phyloP scores from a whole-genome alignment of 2,329 filamentous ascomycete genomes.

The Emericellopsis cladophorae region DNA sequence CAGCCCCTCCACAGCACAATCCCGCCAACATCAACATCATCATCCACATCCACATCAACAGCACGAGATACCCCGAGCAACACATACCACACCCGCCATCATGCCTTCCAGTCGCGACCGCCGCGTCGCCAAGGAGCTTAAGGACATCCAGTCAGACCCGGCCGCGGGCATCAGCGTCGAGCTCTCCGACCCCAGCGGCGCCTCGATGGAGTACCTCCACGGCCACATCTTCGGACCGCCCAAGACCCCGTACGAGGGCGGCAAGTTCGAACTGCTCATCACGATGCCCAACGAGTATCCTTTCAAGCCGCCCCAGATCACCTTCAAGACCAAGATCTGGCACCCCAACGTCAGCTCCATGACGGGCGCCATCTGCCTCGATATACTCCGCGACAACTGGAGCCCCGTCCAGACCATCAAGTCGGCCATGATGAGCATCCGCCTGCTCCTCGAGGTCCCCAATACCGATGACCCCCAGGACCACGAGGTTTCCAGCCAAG shows the following conservation, averaged over 20 bases:
- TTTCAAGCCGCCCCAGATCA: constrained; percentile 85
- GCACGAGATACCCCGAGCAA: neutral
- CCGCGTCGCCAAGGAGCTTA: constrained; percentile 62
- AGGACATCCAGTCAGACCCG: constrained; percentile 60
- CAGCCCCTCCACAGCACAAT: neutral
- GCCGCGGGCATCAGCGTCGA: constrained; percentile 64
- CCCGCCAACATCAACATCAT: neutral
- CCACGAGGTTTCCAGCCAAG: constrained; percentile 85
- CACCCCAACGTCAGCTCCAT: constrained; percentile 94
- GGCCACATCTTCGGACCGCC: constrained; percentile 79
- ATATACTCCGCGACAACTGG: constrained; percentile 83
- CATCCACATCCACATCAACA: neutral
- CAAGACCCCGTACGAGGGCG: constrained; percentile 86
- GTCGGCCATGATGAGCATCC: constrained; percentile 82
- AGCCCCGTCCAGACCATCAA: constrained; percentile 95
- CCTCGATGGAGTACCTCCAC: constrained; percentile 63
- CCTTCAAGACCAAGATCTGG: constrained; percentile 88
- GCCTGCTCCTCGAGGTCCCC: constrained; percentile 83
- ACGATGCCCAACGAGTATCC: constrained; percentile 81
- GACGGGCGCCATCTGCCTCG: constrained; percentile 91
- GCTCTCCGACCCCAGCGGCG: constrained; percentile 44
- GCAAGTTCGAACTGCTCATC: constrained; percentile 72
- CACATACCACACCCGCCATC: constrained; percentile 5
- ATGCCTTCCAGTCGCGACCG: constrained; percentile 42
- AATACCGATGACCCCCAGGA: constrained; percentile 97